Evolutionary conservation across 2,329 filamentous ascomycete species (phyloP).

Genomic region (Lasiodiplodia theobromae): DNA sequence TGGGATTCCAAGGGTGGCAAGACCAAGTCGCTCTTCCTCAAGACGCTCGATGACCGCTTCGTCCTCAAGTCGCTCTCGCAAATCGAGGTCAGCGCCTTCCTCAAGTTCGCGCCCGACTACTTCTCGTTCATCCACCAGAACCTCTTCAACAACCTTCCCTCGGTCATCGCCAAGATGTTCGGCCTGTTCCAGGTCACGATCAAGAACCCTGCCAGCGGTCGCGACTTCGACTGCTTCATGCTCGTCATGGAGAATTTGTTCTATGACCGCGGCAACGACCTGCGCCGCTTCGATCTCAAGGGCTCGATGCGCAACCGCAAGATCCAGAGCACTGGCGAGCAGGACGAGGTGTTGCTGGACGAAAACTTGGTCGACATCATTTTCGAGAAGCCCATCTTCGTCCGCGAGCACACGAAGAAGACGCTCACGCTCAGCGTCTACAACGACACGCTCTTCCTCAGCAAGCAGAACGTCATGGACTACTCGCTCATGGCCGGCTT

Average conservation of each 20-base stretch:
- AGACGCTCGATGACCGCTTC: constrained; percentile 92
- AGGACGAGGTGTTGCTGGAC: constrained; percentile 94
- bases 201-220: constrained; percentile 89
- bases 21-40: constrained; percentile 95
- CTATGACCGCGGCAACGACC: constrained; percentile 86
- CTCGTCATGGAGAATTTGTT: constrained; percentile 98
- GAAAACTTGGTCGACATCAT: constrained; percentile 99
- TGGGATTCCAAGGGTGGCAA: constrained; percentile 99
- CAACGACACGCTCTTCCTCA: constrained; percentile 96
- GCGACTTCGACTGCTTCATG: constrained; percentile 93
- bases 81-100: constrained; percentile 91
- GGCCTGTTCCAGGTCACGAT: constrained; percentile 98
- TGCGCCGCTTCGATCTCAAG: constrained; percentile 83
- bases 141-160: constrained; percentile 89
- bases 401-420: constrained; percentile 95
- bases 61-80: constrained; percentile 91
- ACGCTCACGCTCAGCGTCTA: constrained; percentile 89
- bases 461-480: constrained; percentile 97
- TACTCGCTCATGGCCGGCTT: constrained; percentile 99
- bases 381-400: constrained; percentile 94
- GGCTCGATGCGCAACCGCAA: constrained; percentile 99
- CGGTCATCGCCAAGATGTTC: constrained; percentile 98
- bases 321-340: constrained; percentile 92
- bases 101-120: constrained; percentile 95
- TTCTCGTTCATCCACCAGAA: constrained; percentile 97